Conservation (phyloP, 2,329 filamentous ascomycete species). For the Fusarium kyushuense region DNA sequence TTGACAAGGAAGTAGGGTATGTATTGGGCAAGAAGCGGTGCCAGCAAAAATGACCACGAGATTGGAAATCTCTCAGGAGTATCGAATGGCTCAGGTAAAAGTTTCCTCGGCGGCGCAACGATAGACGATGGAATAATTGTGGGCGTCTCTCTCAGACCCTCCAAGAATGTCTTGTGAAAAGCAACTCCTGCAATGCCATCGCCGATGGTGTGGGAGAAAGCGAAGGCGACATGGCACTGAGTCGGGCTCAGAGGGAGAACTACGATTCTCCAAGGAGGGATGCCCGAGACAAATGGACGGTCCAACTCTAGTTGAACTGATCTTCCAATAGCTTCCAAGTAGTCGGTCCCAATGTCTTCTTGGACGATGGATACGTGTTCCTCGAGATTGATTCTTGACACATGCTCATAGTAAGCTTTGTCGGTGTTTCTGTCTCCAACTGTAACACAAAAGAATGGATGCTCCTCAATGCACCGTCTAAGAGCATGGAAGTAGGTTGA, state of each 20-base stretch:
- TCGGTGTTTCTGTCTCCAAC: constrained; percentile 39
- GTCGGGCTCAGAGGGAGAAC: constrained; percentile 23
- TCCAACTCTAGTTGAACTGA: constrained; percentile 31
- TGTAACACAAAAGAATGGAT: constrained; percentile 40
- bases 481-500: constrained; percentile 34
- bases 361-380: constrained; percentile 36
- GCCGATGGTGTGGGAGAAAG: constrained; percentile 43
- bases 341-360: not conserved
- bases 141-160: constrained; percentile 5
- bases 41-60: constrained; percentile 43
- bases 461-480: constrained; percentile 31
- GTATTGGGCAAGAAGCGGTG: constrained; percentile 29
- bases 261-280: constrained; percentile 43
- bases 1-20: constrained; percentile 36
- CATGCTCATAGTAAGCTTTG: constrained; percentile 40
- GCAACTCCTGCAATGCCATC: constrained; percentile 40
- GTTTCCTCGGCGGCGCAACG: constrained; percentile 9
- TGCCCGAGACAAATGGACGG: constrained; percentile 28
- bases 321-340: constrained; percentile 18
- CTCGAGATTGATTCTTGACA: constrained; percentile 29
- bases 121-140: not conserved
- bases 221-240: constrained; percentile 40
- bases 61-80: constrained; percentile 41
- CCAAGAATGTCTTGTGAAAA: constrained; percentile 43
- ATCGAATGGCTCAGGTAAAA: constrained; percentile 39